These are phyloP conservation scores for Oryza longistaminata DNA, from an alignment of 176 grass and related monocot species.

Conservation along the genomic window DNA sequence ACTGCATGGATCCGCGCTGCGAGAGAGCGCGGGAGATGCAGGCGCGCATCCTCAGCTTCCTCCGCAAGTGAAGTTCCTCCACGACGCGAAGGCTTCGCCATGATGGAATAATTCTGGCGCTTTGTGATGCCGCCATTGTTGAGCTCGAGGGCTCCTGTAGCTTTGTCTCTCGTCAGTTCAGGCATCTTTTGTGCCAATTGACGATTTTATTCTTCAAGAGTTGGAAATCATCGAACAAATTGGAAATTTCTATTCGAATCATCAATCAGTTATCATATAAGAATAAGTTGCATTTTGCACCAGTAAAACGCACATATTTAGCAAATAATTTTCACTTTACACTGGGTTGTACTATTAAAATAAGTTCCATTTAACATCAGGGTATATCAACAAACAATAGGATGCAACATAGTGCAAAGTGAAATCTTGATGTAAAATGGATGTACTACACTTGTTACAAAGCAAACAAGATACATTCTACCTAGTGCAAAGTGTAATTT, in stretches of 20 bases:
- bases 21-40: slow-evolving; percentile 54
- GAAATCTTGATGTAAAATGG: too few species aligned
- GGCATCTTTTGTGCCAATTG: neutral
- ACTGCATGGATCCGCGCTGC: slow-evolving; percentile 37
- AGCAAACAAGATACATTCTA: too few species aligned
- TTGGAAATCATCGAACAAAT: neutral
- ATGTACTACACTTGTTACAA: too few species aligned
- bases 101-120: slow-evolving; percentile 18
- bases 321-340: too few species aligned
- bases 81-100: neutral
- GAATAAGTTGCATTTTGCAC: too few species aligned
- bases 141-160: neutral
- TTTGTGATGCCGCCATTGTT: neutral
- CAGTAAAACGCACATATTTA: too few species aligned
- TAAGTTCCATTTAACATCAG: too few species aligned
- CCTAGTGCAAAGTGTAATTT: too few species aligned
- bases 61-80: slow-evolving; percentile 34
- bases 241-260: neutral
- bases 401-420: too few species aligned
- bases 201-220: neutral
- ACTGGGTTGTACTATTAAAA: too few species aligned
- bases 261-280: neutral
- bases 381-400: too few species aligned
- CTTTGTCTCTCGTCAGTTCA: neutral
- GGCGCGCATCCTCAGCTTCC: slow-evolving; percentile 45